Evolutionary conservation across 78 protist genomes (phyloP), one percentile per base, ranked within the genome.

Genomic region (Dictyostelium discoideum): DNA sequence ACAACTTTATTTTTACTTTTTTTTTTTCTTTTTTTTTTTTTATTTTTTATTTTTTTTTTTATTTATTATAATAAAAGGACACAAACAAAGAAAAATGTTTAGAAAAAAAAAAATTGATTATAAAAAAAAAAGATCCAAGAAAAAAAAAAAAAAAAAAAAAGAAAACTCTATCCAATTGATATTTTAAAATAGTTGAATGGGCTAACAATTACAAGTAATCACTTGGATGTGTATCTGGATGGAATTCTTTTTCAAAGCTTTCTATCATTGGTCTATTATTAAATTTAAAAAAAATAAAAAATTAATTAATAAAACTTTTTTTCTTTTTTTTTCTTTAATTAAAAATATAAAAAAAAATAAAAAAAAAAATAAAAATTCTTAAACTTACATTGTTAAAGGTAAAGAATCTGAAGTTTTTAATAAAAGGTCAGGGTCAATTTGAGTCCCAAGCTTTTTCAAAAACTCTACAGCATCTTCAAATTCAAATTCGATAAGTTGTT

Each of bases 391-490:
- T 72, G 95, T 22, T 11, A 82, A 26, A 44, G 65, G 77, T 2
- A 90, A n/a, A 37, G 46, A 40, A 82, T 90, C 95, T 69, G 95
- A 54, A 8, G 26, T 65, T 83, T 80, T 73, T 29, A 90, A 42
- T 73, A 82, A 29, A 37, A 20, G 39, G 84, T 82, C 84, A 3
- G 88, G 87, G 74, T 90, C 86, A 39, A 90, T 72, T n/a, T 42
- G 79, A 46, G 16, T 29, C 9, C 95, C 95, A 16, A 90, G 50
- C 60, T 82, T 80, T 32, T 90, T 90, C 22, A 90, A 69, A 72
- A 90, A 82, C 54, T 90, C 95, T 7, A 90, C 95, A 32, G 89
- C 87, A 10, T 82, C 88, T 60, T 90, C 95, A 73, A 90, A 90
- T 60, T 65, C 67, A 7, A 32, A 80, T 32, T 16, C 10, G 2